Evolutionary conservation across 345 rosid species (phyloP).

Genomic region (Salix koriyanagi): DNA sequence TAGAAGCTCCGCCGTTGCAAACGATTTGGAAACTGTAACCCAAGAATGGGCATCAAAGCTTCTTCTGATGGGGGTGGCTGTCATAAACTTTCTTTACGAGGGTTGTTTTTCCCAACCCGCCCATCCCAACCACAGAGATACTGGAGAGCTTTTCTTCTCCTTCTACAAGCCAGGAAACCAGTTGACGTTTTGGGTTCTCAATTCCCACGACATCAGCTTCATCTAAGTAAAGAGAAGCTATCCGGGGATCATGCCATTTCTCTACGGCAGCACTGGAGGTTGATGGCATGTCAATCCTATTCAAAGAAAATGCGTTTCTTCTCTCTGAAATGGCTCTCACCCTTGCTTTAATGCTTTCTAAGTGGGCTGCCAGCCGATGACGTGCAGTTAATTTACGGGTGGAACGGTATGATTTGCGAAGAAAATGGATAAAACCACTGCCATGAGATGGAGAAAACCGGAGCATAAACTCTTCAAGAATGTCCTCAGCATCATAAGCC

Average conservation of each 20-base stretch:
- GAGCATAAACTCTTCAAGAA: background rate
- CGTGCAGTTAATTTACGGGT: background rate
- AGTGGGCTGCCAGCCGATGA: background rate
- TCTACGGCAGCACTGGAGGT: background rate
- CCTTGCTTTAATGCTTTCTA: background rate
- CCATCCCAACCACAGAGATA: conserved; percentile 2
- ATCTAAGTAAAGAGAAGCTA: conserved; percentile 6
- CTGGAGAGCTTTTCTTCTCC: background rate
- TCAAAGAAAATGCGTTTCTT: conserved; percentile 11
- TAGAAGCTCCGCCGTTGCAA: background rate
- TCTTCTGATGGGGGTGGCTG: background rate
- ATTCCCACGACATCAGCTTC: conserved; percentile 18
- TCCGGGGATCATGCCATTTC: conserved; percentile 5
- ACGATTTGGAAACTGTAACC: conserved; percentile 8
- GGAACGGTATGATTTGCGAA: background rate
- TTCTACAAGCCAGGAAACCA: conserved; percentile 1
- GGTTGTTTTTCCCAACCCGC: conserved; percentile 7
- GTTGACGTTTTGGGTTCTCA: background rate
- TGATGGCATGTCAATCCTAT: background rate
- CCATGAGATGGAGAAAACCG: background rate
- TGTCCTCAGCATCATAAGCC: conserved; percentile 9
- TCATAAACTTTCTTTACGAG: conserved; percentile 11
- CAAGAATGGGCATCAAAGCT: conserved; percentile 1
- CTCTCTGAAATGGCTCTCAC: conserved; percentile 4
- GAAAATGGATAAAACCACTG: background rate